These are phyloP conservation scores for Cyphellophora europaea DNA, from an alignment of 2,329 filamentous ascomycete species.

Conservation along the genomic window DNA sequence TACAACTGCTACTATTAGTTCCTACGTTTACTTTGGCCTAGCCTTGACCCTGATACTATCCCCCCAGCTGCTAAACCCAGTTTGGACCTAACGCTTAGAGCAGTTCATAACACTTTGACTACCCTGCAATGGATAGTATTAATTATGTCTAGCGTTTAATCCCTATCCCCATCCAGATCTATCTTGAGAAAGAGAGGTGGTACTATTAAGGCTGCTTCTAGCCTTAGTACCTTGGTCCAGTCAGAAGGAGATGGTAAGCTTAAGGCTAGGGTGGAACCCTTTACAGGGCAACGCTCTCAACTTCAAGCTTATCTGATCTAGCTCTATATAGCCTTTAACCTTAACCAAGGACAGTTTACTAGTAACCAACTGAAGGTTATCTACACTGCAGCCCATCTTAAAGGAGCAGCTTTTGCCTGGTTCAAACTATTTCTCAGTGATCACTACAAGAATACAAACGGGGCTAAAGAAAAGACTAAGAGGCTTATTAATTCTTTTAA, in stretches of 20 bases:
- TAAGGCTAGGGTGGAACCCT: background rate
- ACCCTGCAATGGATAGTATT: background rate
- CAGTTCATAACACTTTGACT: constrained; percentile 1
- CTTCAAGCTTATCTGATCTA: background rate
- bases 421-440: background rate
- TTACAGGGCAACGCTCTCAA: background rate
- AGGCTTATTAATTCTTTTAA: background rate
- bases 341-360: background rate
- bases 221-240: background rate
- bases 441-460: background rate
- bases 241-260: background rate
- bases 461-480: background rate
- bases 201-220: background rate
- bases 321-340: constrained; percentile 1
- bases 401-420: background rate
- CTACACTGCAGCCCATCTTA: background rate
- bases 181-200: no score
- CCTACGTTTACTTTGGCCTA: background rate
- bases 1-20: background rate
- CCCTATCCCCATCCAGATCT: background rate
- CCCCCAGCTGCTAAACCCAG: constrained; percentile 1
- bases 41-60: background rate
- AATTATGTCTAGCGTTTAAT: background rate
- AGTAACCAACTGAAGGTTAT: background rate
- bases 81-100: constrained; percentile 1